Conservation (phyloP, 139 green algal species). For the Eudorina sp. region DNA sequence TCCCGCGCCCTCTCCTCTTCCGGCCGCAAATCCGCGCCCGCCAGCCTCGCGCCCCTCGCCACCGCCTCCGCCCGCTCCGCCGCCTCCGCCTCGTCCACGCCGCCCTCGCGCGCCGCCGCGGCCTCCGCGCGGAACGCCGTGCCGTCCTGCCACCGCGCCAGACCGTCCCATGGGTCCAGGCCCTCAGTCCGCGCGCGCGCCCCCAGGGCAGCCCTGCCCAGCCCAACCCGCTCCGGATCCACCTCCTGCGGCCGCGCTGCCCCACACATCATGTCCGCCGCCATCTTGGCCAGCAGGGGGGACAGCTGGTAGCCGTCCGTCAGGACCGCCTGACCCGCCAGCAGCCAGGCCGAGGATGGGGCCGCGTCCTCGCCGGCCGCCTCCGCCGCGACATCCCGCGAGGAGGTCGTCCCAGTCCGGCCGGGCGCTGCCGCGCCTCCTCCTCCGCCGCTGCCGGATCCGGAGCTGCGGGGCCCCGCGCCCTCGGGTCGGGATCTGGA, state of each 20-base stretch:
- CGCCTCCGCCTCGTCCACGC: neutral
- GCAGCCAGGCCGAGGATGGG: neutral
- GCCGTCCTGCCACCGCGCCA: slow-evolving; percentile 6
- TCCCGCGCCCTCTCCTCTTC: neutral
- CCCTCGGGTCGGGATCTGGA: too few species aligned
- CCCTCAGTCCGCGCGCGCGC: neutral
- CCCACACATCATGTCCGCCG: slow-evolving; percentile 33
- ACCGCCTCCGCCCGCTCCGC: slow-evolving; percentile 9
- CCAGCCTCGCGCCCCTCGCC: neutral
- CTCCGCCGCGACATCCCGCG: too few species aligned
- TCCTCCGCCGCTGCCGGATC: too few species aligned
- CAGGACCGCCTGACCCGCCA: neutral
- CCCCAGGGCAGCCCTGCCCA: neutral
- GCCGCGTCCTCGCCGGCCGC: neutral
- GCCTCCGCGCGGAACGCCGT: neutral
- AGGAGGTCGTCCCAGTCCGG: too few species aligned
- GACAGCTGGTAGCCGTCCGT: slow-evolving; percentile 35
- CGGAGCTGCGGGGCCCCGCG: too few species aligned
- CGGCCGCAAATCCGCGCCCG: neutral
- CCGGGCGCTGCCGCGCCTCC: too few species aligned
- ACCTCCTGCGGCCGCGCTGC: neutral
- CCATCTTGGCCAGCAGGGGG: slow-evolving; percentile 43
- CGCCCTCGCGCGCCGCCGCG: neutral
- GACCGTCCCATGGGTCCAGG: slow-evolving; percentile 7
- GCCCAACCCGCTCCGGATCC: neutral